Conservation (phyloP, 2,329 filamentous ascomycete genomes). For the Penicillium sp. region DNA sequence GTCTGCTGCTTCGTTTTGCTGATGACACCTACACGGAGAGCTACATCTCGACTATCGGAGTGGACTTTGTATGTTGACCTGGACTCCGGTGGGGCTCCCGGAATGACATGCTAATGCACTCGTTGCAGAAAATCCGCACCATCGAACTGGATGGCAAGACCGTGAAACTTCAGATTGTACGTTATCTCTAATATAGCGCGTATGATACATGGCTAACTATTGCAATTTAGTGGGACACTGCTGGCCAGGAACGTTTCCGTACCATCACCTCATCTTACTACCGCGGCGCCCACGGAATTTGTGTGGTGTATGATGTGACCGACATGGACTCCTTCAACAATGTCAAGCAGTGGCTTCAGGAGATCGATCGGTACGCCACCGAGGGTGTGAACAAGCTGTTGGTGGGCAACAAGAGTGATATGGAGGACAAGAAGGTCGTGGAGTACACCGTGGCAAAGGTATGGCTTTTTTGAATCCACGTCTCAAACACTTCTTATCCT, state of each 20-base stretch:
- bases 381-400: slow-evolving; percentile 99
- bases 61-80: slow-evolving; percentile 80
- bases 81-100: slow-evolving; percentile 5
- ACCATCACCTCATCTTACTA: slow-evolving; percentile 99
- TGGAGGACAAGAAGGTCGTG: slow-evolving; percentile 99
- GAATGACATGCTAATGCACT: slow-evolving; percentile 20
- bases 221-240: slow-evolving; percentile 85
- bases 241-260: slow-evolving; percentile 98
- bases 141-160: slow-evolving; percentile 99
- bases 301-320: slow-evolving; percentile 99
- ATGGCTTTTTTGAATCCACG: slow-evolving; percentile 31
- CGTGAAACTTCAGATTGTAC: slow-evolving; percentile 97
- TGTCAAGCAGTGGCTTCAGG: slow-evolving; percentile 99
- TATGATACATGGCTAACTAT: slow-evolving; percentile 9
- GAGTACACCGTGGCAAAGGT: slow-evolving; percentile 99
- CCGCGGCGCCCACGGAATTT: slow-evolving; percentile 97
- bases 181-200: not conserved
- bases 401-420: slow-evolving; percentile 99
- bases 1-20: slow-evolving; percentile 93
- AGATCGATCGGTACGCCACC: slow-evolving; percentile 98
- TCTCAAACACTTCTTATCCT: too few relatives aligned
- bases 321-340: slow-evolving; percentile 99
- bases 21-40: slow-evolving; percentile 99
- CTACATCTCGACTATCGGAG: slow-evolving; percentile 99
- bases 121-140: slow-evolving; percentile 90